Base-by-base conservation (phyloP, 495 filamentous ascomycete species). In the Aspergillus carlsbadensis region DNA sequence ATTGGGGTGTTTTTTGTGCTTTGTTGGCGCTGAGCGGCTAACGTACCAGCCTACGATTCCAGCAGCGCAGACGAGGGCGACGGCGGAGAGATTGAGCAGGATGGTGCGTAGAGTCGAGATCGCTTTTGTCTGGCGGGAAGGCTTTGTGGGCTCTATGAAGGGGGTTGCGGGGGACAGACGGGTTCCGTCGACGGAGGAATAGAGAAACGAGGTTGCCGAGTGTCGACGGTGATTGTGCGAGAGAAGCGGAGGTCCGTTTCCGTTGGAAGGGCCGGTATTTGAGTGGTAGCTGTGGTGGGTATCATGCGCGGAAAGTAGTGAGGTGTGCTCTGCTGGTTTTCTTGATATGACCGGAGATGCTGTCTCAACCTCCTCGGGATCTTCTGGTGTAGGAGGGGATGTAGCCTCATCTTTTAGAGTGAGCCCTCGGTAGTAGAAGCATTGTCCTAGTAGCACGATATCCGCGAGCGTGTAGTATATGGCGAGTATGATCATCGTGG, bases 401-500 rank as follows among this genome's bases (percentile, higher is more conserved):
- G 70, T 65, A 36, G 67, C 47, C 26, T 83, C 75, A 47, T 91
- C 88, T 13, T 68, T 69, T 62, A 90, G 76, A 2, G 84, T 90
- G 57, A 94, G 91, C 3, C 91, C 91, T 18, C 89, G 83, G 68
- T 98, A 98, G 70, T 93, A 98, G 70, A 98, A 93, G 62, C 89
- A 96, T 70, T 98, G 94, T 2, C 72, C 78, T 0, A 98, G 74
- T 0, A 98, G 78, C 2, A 96, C 90, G 20, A 97, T 80, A 66
- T 98, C 94, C 51, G 94, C 93, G 22, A 96, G 75, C 20, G 93
- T 96, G 69, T 98, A 97, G 68, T 98, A 98, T 1, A 97, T 80
- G 0, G 94, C 94, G 22, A 98, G 78, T 40, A 97, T 97, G 45
- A 90, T 84, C 94, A 98, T 98, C 0, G 94, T 98, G 6, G 94